Evolutionary conservation across 2,329 filamentous ascomycete genomes (phyloP).

Genomic region (Alternaria ventricosa): DNA sequence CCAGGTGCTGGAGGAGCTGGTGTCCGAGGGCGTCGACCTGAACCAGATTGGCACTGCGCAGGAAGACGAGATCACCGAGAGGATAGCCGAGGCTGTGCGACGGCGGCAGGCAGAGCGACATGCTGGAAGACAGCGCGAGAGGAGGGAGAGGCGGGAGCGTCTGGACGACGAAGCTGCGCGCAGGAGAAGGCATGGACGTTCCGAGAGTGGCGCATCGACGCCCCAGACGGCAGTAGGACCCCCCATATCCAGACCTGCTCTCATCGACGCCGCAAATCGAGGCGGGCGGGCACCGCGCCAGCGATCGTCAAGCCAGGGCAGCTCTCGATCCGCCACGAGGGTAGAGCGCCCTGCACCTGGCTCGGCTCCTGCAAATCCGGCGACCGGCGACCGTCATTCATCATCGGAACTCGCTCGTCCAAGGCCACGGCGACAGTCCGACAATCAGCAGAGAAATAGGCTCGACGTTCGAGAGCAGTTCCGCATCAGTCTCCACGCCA

Average conservation of each 20-base stretch:
- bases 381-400: constrained; percentile 55
- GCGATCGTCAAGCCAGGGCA: constrained; percentile 58
- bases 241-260: constrained; percentile 55
- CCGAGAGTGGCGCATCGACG: constrained; percentile 44
- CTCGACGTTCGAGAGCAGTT: constrained; percentile 48
- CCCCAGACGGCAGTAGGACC: constrained; percentile 46
- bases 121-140: constrained; percentile 62
- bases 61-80: constrained; percentile 88
- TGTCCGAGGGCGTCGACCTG: constrained; percentile 86
- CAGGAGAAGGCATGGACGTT: constrained; percentile 42
- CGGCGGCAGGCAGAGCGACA: constrained; percentile 71
- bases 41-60: constrained; percentile 83
- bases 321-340: constrained; percentile 48
- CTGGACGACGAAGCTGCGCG: constrained; percentile 40
- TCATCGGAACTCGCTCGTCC: constrained; percentile 28
- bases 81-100: constrained; percentile 87
- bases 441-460: constrained; percentile 53
- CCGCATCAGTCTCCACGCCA: constrained; percentile 32
- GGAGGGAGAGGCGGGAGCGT: constrained; percentile 42
- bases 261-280: constrained; percentile 52
- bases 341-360: constrained; percentile 37
- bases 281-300: constrained; percentile 39
- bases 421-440: constrained; percentile 47
- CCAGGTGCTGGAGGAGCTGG: constrained; percentile 85
- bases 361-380: constrained; percentile 43